phyloP scores from a whole-genome alignment of 208 protist species.

The Herpetomonas tarakana region DNA sequence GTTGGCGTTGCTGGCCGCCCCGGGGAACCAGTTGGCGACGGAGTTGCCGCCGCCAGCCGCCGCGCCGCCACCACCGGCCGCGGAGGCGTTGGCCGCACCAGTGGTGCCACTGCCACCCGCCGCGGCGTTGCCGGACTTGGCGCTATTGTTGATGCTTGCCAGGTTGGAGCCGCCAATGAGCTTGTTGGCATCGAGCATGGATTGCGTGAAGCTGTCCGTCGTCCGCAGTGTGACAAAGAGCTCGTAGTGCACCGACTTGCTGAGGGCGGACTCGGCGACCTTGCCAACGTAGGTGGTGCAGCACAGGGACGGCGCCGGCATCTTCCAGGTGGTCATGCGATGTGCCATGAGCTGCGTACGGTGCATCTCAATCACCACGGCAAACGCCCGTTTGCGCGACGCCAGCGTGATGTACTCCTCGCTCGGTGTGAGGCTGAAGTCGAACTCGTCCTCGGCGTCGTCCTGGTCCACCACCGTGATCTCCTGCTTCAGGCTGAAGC shows the following conservation, averaged over 20 bases:
- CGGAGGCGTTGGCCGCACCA: conserved; percentile 15
- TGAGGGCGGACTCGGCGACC: conserved; percentile 51
- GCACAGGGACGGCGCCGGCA: conserved; percentile 50
- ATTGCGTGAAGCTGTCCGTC: conserved; percentile 62
- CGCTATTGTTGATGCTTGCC: conserved; percentile 15
- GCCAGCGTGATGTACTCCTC: conserved; percentile 89
- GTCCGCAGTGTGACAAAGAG: conserved; percentile 76
- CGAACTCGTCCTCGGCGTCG: conserved; percentile 33
- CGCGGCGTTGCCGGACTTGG: not conserved
- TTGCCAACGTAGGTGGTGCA: conserved; percentile 76
- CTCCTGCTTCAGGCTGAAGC: conserved; percentile 82
- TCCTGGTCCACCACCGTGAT: conserved; percentile 51
- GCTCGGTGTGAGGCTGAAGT: conserved; percentile 66
- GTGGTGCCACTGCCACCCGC: conserved; percentile 4
- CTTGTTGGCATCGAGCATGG: conserved; percentile 70
- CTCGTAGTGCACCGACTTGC: conserved; percentile 74
- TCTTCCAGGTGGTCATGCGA: conserved; percentile 82
- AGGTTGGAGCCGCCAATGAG: conserved; percentile 68
- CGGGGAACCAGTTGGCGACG: conserved; percentile 30
- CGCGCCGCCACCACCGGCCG: conserved; percentile 7
- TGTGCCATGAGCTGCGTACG: conserved; percentile 69
- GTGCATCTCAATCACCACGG: conserved; percentile 79
- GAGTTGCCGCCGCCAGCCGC: conserved; percentile 13
- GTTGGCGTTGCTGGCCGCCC: conserved; percentile 6
- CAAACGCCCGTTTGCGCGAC: conserved; percentile 48